Conservation (phyloP, 2,329 filamentous ascomycete genomes). For the Didymella arachidicola region DNA sequence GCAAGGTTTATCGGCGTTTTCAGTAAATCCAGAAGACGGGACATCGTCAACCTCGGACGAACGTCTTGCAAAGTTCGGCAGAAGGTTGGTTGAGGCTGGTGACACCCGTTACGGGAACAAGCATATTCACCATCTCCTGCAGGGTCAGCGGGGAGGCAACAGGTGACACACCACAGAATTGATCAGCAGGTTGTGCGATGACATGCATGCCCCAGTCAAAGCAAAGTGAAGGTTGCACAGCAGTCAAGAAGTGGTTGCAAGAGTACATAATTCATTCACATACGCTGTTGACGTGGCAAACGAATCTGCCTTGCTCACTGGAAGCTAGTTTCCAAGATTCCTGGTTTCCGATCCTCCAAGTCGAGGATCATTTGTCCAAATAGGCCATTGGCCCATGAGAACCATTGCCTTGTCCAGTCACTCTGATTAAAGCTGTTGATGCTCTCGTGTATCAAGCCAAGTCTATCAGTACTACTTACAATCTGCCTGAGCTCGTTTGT, state of each 20-base stretch:
- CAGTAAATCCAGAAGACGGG: not conserved
- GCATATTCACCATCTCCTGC: constrained; percentile 10
- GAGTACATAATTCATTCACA: constrained; percentile 1
- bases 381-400: constrained; percentile 61
- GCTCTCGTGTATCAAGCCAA: constrained; percentile 62
- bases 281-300: constrained; percentile 7
- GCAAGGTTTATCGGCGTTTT: constrained; percentile 9
- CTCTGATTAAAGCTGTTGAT: constrained; percentile 58
- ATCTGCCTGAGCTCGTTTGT: constrained; percentile 54
- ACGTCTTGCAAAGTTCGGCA: not conserved
- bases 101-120: constrained; percentile 5
- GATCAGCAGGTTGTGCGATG: constrained; percentile 9
- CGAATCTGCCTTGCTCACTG: constrained; percentile 41
- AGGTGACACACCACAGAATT: constrained; percentile 10
- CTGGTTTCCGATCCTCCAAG: constrained; percentile 55
- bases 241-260: constrained; percentile 4
- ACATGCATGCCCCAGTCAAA: constrained; percentile 3
- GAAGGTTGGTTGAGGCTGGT: constrained; percentile 7
- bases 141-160: constrained; percentile 3
- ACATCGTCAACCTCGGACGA: not conserved
- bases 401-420: constrained; percentile 60
- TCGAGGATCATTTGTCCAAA: constrained; percentile 61
- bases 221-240: not conserved
- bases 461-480: constrained; percentile 56
- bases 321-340: constrained; percentile 54